Conservation (phyloP, 345 rosid species). For the Aquilaria yunnanensis region DNA sequence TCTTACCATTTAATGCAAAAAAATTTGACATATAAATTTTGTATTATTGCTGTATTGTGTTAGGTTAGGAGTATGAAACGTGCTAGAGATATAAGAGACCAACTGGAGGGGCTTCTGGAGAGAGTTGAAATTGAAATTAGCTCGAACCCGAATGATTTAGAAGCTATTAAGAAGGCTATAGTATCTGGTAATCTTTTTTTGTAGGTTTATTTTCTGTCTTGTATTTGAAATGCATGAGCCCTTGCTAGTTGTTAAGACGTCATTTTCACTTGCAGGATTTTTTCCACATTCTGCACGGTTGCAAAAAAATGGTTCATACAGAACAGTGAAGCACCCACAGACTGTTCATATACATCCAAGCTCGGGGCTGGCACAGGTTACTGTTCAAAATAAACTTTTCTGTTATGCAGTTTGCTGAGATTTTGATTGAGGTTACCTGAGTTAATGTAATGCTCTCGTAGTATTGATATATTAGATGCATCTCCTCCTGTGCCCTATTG, state of each 20-base stretch:
- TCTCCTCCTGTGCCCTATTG: too few relatives aligned
- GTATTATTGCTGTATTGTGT: conserved; percentile 11
- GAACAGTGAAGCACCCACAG: conserved; percentile 89
- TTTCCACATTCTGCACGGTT: conserved; percentile 85
- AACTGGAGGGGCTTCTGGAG: conserved; percentile 91
- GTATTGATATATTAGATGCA: too few relatives aligned
- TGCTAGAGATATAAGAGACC: conserved; percentile 93
- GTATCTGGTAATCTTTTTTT: conserved; percentile 52
- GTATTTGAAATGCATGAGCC: background rate
- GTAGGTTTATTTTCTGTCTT: background rate
- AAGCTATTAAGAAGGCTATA: conserved; percentile 70
- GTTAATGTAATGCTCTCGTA: too few relatives aligned
- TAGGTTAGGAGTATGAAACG: conserved; percentile 99
- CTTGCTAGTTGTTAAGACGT: conserved; percentile 12
- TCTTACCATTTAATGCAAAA: background rate
- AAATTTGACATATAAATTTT: background rate
- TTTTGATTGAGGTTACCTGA: background rate
- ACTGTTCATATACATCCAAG: conserved; percentile 93
- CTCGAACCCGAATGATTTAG: conserved; percentile 59
- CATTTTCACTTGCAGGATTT: conserved; percentile 46
- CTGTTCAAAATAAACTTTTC: background rate
- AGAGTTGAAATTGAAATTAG: conserved; percentile 88
- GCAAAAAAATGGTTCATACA: conserved; percentile 88
- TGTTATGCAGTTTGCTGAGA: background rate
- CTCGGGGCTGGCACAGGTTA: conserved; percentile 90